Conservation (phyloP, 768 basidiomycete species). For the Mycena maculata region DNA sequence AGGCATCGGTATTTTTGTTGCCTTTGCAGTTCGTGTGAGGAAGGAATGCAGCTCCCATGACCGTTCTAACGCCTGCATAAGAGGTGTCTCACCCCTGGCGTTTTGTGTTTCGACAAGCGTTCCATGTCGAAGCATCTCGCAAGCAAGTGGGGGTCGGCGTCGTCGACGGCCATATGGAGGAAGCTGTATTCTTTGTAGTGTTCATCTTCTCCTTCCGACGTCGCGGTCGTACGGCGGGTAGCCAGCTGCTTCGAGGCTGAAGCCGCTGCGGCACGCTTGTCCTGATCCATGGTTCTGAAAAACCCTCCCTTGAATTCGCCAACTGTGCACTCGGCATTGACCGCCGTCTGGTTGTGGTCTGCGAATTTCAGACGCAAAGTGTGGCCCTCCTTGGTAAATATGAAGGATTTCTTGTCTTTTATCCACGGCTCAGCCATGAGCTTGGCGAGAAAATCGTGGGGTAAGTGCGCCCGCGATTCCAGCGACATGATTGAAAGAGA, state of each 20-base stretch:
- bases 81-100: constrained; percentile 21
- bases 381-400: constrained; percentile 17
- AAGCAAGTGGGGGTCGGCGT: constrained; percentile 25
- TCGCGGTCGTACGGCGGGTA: neutral
- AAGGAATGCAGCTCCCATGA: constrained; percentile 4
- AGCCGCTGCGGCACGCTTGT: neutral
- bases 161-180: constrained; percentile 26
- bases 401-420: constrained; percentile 13
- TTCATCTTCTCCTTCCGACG: neutral
- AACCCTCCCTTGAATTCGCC: constrained; percentile 6
- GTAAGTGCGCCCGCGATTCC: constrained; percentile 16
- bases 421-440: constrained; percentile 24
- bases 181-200: constrained; percentile 18
- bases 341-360: constrained; percentile 3
- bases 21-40: neutral
- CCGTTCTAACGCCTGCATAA: constrained; percentile 24
- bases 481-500: neutral
- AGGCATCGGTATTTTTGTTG: neutral
- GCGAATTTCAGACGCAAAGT: neutral
- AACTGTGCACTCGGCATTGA: neutral
- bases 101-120: constrained; percentile 5
- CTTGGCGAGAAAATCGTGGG: constrained; percentile 18
- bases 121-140: constrained; percentile 25
- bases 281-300: constrained; percentile 8
- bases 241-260: constrained; percentile 2